phyloP scores from a whole-genome alignment of 441 rosid genomes.

The Biscutella laevigata region DNA sequence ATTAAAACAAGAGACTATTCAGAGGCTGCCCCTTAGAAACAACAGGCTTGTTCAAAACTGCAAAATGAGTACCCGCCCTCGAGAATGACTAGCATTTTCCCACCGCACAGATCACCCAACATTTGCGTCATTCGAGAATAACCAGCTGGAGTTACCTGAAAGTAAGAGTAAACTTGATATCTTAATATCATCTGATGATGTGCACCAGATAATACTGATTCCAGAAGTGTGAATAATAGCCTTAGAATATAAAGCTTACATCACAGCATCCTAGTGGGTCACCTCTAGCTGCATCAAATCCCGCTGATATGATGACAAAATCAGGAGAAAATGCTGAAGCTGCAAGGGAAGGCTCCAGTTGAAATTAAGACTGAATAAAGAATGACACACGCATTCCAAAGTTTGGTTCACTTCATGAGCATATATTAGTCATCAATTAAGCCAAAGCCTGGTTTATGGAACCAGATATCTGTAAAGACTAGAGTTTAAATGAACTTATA shows the following conservation, averaged over 20 bases:
- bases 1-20: background rate
- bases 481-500: no score
- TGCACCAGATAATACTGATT: background rate
- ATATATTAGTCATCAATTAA: conserved; percentile 1
- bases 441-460: no score
- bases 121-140: conserved; percentile 81
- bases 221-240: background rate
- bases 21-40: conserved; percentile 11
- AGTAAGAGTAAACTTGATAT: background rate
- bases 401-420: conserved; percentile 8
- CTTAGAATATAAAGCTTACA: conserved; percentile 37
- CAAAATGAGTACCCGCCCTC: conserved; percentile 77
- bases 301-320: conserved; percentile 90
- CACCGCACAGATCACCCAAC: conserved; percentile 50
- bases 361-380: conserved; percentile 16
- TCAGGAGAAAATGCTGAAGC: conserved; percentile 91
- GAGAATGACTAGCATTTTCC: conserved; percentile 89
- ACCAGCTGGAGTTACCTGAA: conserved; percentile 86
- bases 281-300: conserved; percentile 98
- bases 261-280: conserved; percentile 97
- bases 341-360: conserved; percentile 32
- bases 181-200: background rate
- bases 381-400: conserved; percentile 5
- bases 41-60: conserved; percentile 7
- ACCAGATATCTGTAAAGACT: no score